These are phyloP conservation scores for Artemisia argyi DNA, from an alignment of 129 eudicot genomes.

Conservation along the genomic window DNA sequence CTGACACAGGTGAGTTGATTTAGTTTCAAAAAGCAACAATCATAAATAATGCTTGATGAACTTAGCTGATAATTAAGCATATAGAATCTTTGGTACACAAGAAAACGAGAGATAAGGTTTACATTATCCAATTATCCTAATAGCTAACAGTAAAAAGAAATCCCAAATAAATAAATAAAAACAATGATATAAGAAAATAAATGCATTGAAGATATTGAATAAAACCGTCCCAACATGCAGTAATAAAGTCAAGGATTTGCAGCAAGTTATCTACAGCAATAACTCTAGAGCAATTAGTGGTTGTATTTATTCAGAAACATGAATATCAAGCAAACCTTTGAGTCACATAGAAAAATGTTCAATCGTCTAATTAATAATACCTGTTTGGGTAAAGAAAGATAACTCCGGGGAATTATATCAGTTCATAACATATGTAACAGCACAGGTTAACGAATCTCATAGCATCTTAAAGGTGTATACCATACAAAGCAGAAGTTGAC, in stretches of 20 bases:
- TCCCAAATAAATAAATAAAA: neutral
- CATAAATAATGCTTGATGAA: neutral
- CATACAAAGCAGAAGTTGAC: neutral
- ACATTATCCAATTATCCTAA: too few relatives aligned
- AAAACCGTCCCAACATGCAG: neutral
- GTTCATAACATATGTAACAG: slow-evolving; percentile 7
- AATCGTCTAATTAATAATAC: neutral
- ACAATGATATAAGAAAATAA: neutral
- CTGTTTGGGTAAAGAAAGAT: slow-evolving; percentile 9
- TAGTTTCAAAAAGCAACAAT: neutral
- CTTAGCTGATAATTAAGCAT: too few relatives aligned
- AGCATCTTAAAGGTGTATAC: neutral
- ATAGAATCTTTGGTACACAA: too few relatives aligned
- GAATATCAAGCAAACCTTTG: slow-evolving; percentile 8
- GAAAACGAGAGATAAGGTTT: too few relatives aligned
- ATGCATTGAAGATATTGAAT: slow-evolving; percentile 3
- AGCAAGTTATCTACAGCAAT: neutral
- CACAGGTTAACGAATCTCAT: slow-evolving; percentile 12
- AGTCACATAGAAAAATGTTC: neutral
- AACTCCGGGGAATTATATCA: neutral
- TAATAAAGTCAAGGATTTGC: neutral
- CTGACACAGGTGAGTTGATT: neutral
- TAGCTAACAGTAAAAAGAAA: too few relatives aligned
- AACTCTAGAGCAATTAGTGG: neutral
- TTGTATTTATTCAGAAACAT: neutral